Evolutionary conservation across 805 yeast species (phyloP).

Genomic region (Ogataea trehaloabstinens): DNA sequence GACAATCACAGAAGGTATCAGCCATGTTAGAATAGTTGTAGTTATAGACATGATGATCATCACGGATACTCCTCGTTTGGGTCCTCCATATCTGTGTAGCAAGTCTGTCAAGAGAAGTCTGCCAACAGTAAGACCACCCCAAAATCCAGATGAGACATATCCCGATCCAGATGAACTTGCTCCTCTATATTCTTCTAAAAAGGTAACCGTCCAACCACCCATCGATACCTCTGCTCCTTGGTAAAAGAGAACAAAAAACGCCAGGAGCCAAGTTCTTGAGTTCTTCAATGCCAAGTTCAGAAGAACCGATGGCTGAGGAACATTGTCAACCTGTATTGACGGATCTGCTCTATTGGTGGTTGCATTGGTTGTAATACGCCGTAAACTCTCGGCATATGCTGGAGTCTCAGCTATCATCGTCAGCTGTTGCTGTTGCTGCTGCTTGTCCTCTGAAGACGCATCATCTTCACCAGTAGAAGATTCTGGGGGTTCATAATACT

Average conservation of each 20-base stretch:
- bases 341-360: not conserved
- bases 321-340: constrained; percentile 17
- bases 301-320: constrained; percentile 23
- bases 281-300: constrained; percentile 39
- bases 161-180: constrained; percentile 50
- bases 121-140: constrained; percentile 71
- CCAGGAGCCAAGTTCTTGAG: constrained; percentile 44
- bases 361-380: constrained; percentile 2
- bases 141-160: constrained; percentile 65
- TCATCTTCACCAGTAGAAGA: constrained; percentile 9
- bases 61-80: constrained; percentile 42
- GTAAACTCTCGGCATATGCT: constrained; percentile 15
- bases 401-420: constrained; percentile 21
- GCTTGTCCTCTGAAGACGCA: not conserved
- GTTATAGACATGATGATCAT: constrained; percentile 34
- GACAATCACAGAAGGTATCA: constrained; percentile 39
- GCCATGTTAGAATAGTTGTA: constrained; percentile 47
- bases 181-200: constrained; percentile 51
- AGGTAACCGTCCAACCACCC: constrained; percentile 72
- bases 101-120: constrained; percentile 48
- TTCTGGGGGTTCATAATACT: constrained; percentile 22
- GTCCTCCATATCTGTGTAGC: constrained; percentile 40
- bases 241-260: constrained; percentile 57
- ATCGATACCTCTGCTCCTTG: constrained; percentile 69
- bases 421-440: constrained; percentile 7